Percentiles rank a stretch among this genome's conserved stretches.
Conservation (phyloP, 1,139 yeast genomes). For the Yamadazyma oceani region DNA sequence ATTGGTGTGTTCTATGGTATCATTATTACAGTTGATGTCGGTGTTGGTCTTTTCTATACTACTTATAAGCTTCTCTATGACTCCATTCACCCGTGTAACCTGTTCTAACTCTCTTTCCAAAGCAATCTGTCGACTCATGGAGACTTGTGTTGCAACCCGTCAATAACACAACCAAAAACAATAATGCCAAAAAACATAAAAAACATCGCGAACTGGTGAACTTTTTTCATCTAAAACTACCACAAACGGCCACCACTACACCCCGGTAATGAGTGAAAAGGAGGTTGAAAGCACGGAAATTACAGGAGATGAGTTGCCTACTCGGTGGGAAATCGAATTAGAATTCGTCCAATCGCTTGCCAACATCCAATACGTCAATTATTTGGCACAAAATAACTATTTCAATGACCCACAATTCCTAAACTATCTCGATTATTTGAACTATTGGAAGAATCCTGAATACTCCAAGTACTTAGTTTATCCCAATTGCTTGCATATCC, state of each 20-base stretch:
- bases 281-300: slow-evolving; percentile 5
- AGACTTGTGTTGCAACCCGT: too few relatives aligned
- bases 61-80: slow-evolving; percentile 28
- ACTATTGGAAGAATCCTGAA: slow-evolving; percentile 72
- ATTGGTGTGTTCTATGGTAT: slow-evolving; percentile 36
- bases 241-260: not conserved
- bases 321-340: slow-evolving; percentile 78
- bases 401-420: slow-evolving; percentile 61
- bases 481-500: slow-evolving; percentile 70
- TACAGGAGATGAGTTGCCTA: slow-evolving; percentile 43
- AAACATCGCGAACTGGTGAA: too few relatives aligned
- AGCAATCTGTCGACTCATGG: slow-evolving; percentile 29
- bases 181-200: too few relatives aligned
- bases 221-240: not conserved
- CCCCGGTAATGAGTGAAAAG: not conserved
- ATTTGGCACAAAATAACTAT: slow-evolving; percentile 71
- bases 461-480: slow-evolving; percentile 67
- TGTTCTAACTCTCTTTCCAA: slow-evolving; percentile 41
- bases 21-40: slow-evolving; percentile 32
- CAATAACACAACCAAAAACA: not conserved
- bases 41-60: slow-evolving; percentile 29
- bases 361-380: slow-evolving; percentile 73
- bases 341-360: slow-evolving; percentile 85
- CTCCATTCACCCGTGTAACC: slow-evolving; percentile 30
- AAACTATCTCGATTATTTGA: slow-evolving; percentile 63